These are phyloP conservation scores for Plasmodium gonderi DNA, from an alignment of 169 alveolate species.

Conservation along the genomic window DNA sequence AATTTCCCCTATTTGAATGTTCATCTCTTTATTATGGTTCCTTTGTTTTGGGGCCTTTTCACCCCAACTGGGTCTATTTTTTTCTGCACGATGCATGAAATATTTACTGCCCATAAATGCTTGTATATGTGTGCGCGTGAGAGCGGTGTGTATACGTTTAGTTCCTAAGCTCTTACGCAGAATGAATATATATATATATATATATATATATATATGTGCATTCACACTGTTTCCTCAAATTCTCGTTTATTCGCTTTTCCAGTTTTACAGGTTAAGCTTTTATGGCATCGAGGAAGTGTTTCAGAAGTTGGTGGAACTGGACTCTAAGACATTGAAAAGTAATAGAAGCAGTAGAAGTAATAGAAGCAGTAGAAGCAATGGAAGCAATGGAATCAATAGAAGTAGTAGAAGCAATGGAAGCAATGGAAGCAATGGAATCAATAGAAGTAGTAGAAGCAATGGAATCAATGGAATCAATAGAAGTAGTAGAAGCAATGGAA, in stretches of 20 bases:
- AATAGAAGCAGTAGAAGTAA: no score
- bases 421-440: no score
- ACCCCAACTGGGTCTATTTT: background rate
- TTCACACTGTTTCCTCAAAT: background rate
- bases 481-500: no score
- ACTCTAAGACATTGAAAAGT: background rate
- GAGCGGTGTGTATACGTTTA: no score
- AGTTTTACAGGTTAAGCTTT: slow-evolving; percentile 65
- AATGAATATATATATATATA: background rate
- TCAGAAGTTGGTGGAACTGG: background rate
- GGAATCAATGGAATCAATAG: no score
- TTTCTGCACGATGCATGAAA: background rate
- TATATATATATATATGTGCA: background rate
- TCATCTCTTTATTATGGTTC: background rate
- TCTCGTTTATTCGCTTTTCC: background rate
- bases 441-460: no score
- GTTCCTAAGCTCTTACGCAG: no score
- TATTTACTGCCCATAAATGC: background rate
- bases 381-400: no score
- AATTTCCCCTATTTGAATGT: no score
- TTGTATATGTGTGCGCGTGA: no score
- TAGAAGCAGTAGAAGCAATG: background rate
- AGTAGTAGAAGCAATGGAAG: no score
- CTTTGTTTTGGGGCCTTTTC: background rate
- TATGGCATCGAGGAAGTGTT: slow-evolving; percentile 43